These are phyloP conservation scores for Diplotaxis tenuifolia DNA, from an alignment of 345 rosid species.

Conservation along the genomic window DNA sequence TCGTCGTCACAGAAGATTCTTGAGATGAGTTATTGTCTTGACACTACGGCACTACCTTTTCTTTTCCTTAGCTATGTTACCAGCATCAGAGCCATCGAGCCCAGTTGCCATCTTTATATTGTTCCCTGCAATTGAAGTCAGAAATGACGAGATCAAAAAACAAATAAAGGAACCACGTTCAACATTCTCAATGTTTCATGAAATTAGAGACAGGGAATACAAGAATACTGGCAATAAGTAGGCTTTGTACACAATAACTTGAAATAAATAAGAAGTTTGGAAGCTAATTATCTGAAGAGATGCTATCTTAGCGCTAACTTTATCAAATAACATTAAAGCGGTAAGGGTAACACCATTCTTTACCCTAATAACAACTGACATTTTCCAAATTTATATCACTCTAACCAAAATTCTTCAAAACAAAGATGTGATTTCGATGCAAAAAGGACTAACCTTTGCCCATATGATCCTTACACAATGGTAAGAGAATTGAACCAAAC, in stretches of 20 bases:
- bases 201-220: no score
- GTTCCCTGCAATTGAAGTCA: conserved; percentile 36
- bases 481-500: no score
- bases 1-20: conserved; percentile 35
- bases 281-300: not conserved
- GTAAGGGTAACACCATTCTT: not conserved
- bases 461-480: no score
- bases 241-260: not conserved
- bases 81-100: not conserved
- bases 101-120: conserved; percentile 37
- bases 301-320: not conserved
- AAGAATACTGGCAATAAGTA: no score
- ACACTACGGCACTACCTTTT: not conserved
- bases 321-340: not conserved
- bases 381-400: no score
- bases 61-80: not conserved
- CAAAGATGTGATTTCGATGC: no score
- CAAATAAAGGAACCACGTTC: not conserved
- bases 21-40: conserved; percentile 31
- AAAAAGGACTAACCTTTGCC: no score
- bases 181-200: no score
- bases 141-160: not conserved
- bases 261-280: not conserved
- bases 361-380: not conserved
- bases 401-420: no score